These are phyloP conservation scores for Solanum neorickii DNA, from an alignment of 257 asterid genomes.

Conservation along the genomic window DNA sequence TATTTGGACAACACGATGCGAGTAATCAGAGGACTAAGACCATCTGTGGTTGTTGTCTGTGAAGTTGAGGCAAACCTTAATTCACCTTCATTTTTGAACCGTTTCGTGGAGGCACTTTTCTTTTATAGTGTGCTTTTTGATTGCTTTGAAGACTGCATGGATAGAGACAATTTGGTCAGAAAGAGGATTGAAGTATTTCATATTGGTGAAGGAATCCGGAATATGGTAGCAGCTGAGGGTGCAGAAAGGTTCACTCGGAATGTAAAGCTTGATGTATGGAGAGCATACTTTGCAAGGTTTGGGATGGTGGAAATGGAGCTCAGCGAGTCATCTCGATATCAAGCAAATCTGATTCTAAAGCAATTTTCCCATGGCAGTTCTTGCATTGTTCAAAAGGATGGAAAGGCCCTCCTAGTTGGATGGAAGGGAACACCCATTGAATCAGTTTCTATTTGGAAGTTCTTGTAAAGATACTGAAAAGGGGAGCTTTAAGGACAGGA, in stretches of 20 bases:
- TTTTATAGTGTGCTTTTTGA: conserved; percentile 2
- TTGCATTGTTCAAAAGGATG: conserved; percentile 2
- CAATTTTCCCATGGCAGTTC: conserved; percentile 3
- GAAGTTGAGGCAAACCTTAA: conserved; percentile 17
- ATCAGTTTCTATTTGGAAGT: conserved; percentile 8
- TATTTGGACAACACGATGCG: conserved; percentile 1
- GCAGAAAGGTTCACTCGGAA: neutral
- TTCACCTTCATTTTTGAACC: conserved; percentile 9
- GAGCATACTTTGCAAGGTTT: conserved; percentile 3
- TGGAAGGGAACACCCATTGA: conserved; percentile 15
- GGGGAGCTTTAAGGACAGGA: neutral
- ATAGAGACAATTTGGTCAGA: neutral
- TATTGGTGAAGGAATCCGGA: neutral
- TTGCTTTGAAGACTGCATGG: conserved; percentile 9
- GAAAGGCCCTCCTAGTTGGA: conserved; percentile 4
- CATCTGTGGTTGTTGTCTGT: neutral
- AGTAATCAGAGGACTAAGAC: neutral
- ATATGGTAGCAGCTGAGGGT: conserved; percentile 10
- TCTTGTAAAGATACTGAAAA: neutral
- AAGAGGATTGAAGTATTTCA: neutral
- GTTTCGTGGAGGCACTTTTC: conserved; percentile 6
- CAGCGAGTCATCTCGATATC: conserved; percentile 7
- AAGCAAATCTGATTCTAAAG: conserved; percentile 3
- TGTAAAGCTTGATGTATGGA: conserved; percentile 10
- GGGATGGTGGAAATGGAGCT: conserved; percentile 4